Base-by-base conservation (phyloP, 768 basidiomycete genomes). In the Hirschioporus abietinus region DNA sequence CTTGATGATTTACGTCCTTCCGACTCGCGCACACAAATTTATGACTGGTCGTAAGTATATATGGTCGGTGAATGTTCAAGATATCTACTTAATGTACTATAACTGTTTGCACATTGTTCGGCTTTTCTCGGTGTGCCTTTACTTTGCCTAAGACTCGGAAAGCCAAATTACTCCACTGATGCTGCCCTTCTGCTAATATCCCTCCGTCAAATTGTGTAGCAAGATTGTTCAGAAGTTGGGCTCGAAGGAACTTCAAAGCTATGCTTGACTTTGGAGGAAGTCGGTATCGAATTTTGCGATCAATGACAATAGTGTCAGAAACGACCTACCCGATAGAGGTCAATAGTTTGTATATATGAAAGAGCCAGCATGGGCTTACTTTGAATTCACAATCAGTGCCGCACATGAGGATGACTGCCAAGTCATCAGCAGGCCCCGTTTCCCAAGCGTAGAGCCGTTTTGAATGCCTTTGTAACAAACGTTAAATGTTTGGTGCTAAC, bases 361-460 rank as follows among this genome's bases (percentile, higher is more conserved):
- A 62, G 34, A 60, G 8, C 8, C 24, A 58, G 62, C 30, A 66
- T 34, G 15, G 20, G 68, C 81, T 65, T 74, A 88, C 94, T 85
- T 91, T 95, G 80, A 92, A 90, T 66, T 98, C 96, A 25, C 84
- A 80, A 68, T 98, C 96, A 15, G 42, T 52, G 9, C 96, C 96
- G 67, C 95, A 98, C 0, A 98, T 78, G 20, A 98, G 79, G 27
- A 93, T 73, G 64, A 99, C 75, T 4, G 93, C 86, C 27, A 92
- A 76, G 70, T 96, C 93, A 69, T 97, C 92, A 8, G 92, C 86
- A 6, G 95, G 92, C 7, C 93, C 88, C 0, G 91, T 94, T 76
- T 99, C 96, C 95, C 95, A 97, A 20, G 85, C 92, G 76, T 93
- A 96, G 27, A 96, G 77, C 74, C 88, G 94, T 78, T 94, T 97